Conservation (phyloP, 257 asterid species). For the Sherardia arvensis region DNA sequence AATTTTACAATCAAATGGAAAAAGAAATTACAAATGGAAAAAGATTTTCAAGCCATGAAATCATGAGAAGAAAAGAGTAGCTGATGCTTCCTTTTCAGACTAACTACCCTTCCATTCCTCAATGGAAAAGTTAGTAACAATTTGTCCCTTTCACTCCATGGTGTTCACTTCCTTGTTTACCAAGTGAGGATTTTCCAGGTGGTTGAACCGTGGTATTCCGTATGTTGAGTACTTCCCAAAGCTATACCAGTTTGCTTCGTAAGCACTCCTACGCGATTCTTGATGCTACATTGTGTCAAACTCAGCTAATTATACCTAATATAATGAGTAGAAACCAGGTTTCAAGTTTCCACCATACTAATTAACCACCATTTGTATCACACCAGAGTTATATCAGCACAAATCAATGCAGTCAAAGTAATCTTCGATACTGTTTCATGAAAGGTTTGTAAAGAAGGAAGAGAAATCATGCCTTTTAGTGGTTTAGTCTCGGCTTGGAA, state of each 20-base stretch:
- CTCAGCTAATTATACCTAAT: slow-evolving; percentile 11
- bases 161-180: slow-evolving; percentile 46
- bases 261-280: slow-evolving; percentile 63
- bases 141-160: slow-evolving; percentile 14
- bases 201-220: slow-evolving; percentile 36
- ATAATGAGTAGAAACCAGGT: not conserved
- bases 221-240: slow-evolving; percentile 27
- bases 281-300: slow-evolving; percentile 14
- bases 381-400: not conserved
- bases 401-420: not conserved
- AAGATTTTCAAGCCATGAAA: slow-evolving; percentile 9
- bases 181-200: slow-evolving; percentile 56
- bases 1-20: slow-evolving; percentile 24
- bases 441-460: slow-evolving; percentile 13
- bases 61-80: slow-evolving; percentile 14
- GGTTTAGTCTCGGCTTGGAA: slow-evolving; percentile 94
- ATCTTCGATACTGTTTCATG: slow-evolving; percentile 1
- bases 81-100: slow-evolving; percentile 57
- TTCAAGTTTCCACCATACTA: not conserved
- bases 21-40: slow-evolving; percentile 37
- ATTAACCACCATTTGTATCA: slow-evolving; percentile 2
- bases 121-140: slow-evolving; percentile 42
- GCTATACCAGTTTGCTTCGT: slow-evolving; percentile 54
- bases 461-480: slow-evolving; percentile 68
- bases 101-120: slow-evolving; percentile 23